These are phyloP conservation scores for Termitomyces sp. DNA, from an alignment of 768 basidiomycete species.

Conservation along the genomic window DNA sequence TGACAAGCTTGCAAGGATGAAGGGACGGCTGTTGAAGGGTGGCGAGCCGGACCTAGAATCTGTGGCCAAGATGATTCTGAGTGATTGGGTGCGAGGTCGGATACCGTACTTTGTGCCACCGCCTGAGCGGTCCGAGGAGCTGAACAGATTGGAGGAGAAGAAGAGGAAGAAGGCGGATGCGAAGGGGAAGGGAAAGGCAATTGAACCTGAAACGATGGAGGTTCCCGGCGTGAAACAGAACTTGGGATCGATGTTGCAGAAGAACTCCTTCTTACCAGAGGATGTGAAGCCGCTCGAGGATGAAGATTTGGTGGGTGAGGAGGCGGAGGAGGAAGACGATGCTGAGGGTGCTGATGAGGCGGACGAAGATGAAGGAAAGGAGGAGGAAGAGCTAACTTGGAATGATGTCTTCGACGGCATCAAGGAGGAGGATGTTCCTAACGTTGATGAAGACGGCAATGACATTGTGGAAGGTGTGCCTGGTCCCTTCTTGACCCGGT, in stretches of 20 bases:
- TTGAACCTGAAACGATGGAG: conserved; percentile 29
- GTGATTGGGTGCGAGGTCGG: conserved; percentile 95
- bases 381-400: conserved; percentile 68
- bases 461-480: conserved; percentile 22
- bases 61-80: conserved; percentile 91
- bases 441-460: conserved; percentile 25
- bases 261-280: conserved; percentile 82
- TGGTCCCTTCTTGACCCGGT: conserved; percentile 14
- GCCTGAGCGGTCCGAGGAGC: conserved; percentile 73
- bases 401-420: conserved; percentile 79
- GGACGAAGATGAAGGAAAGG: conserved; percentile 36
- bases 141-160: conserved; percentile 63
- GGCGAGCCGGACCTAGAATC: conserved; percentile 93
- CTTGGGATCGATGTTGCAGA: conserved; percentile 82
- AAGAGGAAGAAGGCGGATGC: conserved; percentile 39
- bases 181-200: conserved; percentile 55
- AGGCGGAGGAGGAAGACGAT: conserved; percentile 31
- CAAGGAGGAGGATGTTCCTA: conserved; percentile 23
- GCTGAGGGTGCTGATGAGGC: conserved; percentile 32
- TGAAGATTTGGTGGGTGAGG: conserved; percentile 41
- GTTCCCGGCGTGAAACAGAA: conserved; percentile 79
- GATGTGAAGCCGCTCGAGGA: conserved; percentile 70
- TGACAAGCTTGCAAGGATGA: conserved; percentile 82
- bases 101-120: conserved; percentile 96
- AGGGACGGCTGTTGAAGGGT: conserved; percentile 87